Evolutionary conservation across 257 asterid species (phyloP).

Genomic region (Sherardia arvensis): DNA sequence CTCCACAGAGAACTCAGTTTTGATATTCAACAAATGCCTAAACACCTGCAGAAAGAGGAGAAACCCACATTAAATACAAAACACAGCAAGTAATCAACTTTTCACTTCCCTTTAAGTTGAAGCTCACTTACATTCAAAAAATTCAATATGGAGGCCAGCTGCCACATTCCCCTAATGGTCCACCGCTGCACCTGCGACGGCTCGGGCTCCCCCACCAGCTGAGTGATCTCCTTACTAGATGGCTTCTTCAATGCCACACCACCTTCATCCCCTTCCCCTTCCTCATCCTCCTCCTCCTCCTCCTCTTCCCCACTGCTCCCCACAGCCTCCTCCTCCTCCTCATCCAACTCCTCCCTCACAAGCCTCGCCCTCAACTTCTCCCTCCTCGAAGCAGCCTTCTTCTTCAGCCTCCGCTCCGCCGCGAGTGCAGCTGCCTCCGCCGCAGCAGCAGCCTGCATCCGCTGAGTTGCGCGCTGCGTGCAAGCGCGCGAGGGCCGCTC

Average conservation of each 20-base stretch:
- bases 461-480: constrained; percentile 79
- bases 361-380: constrained; percentile 43
- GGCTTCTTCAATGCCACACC: constrained; percentile 28
- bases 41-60: constrained; percentile 54
- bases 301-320: constrained; percentile 4
- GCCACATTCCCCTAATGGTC: constrained; percentile 91
- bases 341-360: constrained; percentile 66
- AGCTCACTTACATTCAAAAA: constrained; percentile 72
- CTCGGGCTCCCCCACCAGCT: constrained; percentile 72
- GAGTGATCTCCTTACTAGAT: constrained; percentile 53
- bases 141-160: constrained; percentile 86
- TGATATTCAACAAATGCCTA: constrained; percentile 79
- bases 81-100: not conserved
- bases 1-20: constrained; percentile 84
- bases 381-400: constrained; percentile 45
- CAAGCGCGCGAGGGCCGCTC: constrained; percentile 98
- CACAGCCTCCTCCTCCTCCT: constrained; percentile 14
- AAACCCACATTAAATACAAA: not conserved
- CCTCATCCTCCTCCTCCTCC: constrained; percentile 23
- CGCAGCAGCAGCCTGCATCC: constrained; percentile 77
- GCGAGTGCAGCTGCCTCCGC: constrained; percentile 65
- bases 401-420: constrained; percentile 46
- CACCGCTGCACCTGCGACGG: constrained; percentile 80
- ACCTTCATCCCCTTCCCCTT: constrained; percentile 33
- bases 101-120: not conserved